Base-by-base conservation (phyloP, 306 rosid genomes). In the Malus orientalis region DNA sequence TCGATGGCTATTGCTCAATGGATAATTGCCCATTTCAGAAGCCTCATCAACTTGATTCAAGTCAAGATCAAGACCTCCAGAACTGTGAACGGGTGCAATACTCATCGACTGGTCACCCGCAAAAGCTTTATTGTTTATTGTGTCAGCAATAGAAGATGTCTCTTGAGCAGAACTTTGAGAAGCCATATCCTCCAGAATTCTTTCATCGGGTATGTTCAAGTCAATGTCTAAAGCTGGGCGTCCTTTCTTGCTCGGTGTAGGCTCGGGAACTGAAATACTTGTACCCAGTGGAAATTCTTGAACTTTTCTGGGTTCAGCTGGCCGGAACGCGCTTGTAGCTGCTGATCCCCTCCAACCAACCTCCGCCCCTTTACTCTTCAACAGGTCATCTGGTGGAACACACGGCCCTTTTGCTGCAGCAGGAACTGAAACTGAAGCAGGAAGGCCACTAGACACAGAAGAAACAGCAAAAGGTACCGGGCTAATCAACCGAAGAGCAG, bases 291-390 rank as follows among this genome's bases (percentile, higher is more conserved):
- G 78, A 70, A 79, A 69, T 67, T 87, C 94, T 44, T 65, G 25
- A 69, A 54, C 62, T 80, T 89, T 91, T 82, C 97, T 88, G 57
- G 94, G 97, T 67, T 91, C 97, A 11, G 97, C 94, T 4, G 94
- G 97, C 65, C 97, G 88, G 68, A 91, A 91, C 69, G 97, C 97
- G 75, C 97, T 91, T n/a, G 94, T 91, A 57, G 94, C 91, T 9
- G 94, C 92, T 6, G 97, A 89, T 63, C 94, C 94, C 77, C 84
- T 91, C 97, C 97, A 91, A 45, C 97, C 94, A 82, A 83, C 85
- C 75, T 88, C 93, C 49, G 87, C 91, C 38, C 89, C 90, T 70
- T 82, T 87, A 81, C 84, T 84, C 84, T 76, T 85, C 92, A 91
- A 73, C 76, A 86, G 84, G 77, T 91, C 86, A 32, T 85, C 94